Evolutionary conservation across 306 rosid species (phyloP), one percentile per base, ranked within the genome.

Genomic region (Cucumis melo): DNA sequence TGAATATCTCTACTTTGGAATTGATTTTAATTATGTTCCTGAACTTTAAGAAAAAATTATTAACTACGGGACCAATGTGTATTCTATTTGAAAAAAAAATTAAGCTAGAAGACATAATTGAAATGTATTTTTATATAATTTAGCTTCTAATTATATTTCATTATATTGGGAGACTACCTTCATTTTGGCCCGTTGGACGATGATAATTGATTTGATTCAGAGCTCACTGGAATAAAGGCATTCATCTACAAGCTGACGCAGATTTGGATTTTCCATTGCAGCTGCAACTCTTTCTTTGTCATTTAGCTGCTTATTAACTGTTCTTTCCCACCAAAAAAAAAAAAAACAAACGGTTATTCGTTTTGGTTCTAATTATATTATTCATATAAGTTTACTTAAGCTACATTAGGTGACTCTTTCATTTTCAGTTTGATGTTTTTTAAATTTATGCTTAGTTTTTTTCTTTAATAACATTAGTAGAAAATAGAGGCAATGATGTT

Each of bases 251-350:
- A 93, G 98, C 83, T 93, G 94, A 82, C 96, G 89, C 81, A 93
- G 90, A 87, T 93, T 93, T 71, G 97, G 97, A 87, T 93, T 91
- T 89, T 93, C 97, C 87, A 93, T 51, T 36, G 97, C 98, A 15
- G 98, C 98, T 56, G 97, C 97, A 13, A 93, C 88, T 86, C 98
- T 82, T 79, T 93, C 98, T 84, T 93, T 93, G 63, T 93, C 98
- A 80, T 93, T 93, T 80, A 93, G 82, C 86, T 91, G 98, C 88
- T 93, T 93, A 77, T 93, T 93, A 19, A 93, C 98, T 93, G 83
- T 23, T 68, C 74, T 42, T 21, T 42, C 16, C n/a, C 56, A 29
- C 1, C 20, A 7, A 63, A 29, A 2, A 6, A 20, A 20, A 2
- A n/a, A 55, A 55, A 23, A 62, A n/a, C 2, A 14, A 62, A 62